Base-by-base conservation (phyloP, 208 protist genomes). In the Wallacemonas collosoma region DNA sequence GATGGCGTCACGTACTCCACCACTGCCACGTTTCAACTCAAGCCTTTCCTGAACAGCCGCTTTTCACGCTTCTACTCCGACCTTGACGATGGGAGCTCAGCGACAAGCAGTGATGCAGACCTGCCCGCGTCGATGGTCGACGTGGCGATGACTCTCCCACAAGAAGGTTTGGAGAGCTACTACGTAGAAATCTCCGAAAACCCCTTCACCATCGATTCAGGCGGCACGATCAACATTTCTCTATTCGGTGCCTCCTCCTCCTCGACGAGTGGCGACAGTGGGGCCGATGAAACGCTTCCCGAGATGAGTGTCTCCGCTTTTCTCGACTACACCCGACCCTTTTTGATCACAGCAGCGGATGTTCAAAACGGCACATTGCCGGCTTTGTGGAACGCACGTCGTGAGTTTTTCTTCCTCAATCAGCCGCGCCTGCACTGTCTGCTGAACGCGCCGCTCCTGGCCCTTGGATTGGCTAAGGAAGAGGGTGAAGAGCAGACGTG, bases 401-500 rank as follows among this genome's bases (percentile, higher is more conserved):
- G 26, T 3, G 60, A 76, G 61, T 88, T 87, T 50, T 89, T 91
- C 45, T 83, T 80, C 35, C 80, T 79, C 55, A 87, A 83, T 26
- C 80, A 85, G 39, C 81, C 86, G 5, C 66, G 81, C 3, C 76
- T 89, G 26, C 76, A 87, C 61, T 82, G 75, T 45, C 15, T 85
- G 12, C 72, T 69, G 40, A 85, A 89, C 38, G 73, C 77, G 1
- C 76, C 79, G 0, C 56, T 68, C 9, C 5, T 44, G 17, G 5
- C 50, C 6, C 3, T 9, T 7, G 9, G 6, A n/a, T 38, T 66
- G 40, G 17, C 12, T 81, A n/a, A 76, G 72, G 7, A 72, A 48
- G 60, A 40, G 40, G 47, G 66, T 3, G 48, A 54, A 71, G 35
- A 64, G 45, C 45, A 50, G 2, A 15, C 40, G 8, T 73, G 60